Evolutionary conservation across 2,329 filamentous ascomycete genomes (phyloP).

Genomic region (Aureobasidium subglaciale): DNA sequence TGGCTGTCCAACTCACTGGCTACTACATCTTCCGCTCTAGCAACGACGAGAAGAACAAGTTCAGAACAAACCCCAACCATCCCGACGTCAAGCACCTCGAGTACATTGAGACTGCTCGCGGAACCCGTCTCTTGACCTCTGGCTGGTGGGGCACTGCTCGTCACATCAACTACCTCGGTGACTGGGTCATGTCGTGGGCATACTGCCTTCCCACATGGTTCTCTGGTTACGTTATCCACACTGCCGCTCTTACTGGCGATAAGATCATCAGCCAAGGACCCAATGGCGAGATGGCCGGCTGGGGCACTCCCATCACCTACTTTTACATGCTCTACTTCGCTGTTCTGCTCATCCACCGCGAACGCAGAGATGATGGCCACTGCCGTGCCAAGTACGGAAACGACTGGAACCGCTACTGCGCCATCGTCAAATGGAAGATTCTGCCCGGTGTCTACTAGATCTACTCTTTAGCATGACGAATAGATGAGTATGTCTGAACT

Average conservation of each 20-base stretch:
- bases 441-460: constrained; percentile 73
- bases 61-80: constrained; percentile 80
- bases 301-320: constrained; percentile 84
- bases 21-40: constrained; percentile 89
- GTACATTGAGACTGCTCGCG: constrained; percentile 77
- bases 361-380: constrained; percentile 82
- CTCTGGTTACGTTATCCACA: constrained; percentile 68
- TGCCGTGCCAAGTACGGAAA: constrained; percentile 84
- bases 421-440: constrained; percentile 73
- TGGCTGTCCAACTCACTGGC: constrained; percentile 62
- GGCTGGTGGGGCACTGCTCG: constrained; percentile 92
- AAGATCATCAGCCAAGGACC: constrained; percentile 47
- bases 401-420: constrained; percentile 86
- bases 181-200: constrained; percentile 90
- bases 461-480: not conserved
- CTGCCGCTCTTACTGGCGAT: constrained; percentile 50
- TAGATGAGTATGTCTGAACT: not conserved
- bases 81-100: constrained; percentile 69
- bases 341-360: constrained; percentile 76
- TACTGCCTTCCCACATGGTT: constrained; percentile 82
- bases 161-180: constrained; percentile 93
- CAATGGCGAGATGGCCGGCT: constrained; percentile 58
- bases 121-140: constrained; percentile 71
- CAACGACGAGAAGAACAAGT: constrained; percentile 91
- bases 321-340: constrained; percentile 94